phyloP scores from a whole-genome alignment of 192 early-diverging fungal species.

The Kappamyces sp. region DNA sequence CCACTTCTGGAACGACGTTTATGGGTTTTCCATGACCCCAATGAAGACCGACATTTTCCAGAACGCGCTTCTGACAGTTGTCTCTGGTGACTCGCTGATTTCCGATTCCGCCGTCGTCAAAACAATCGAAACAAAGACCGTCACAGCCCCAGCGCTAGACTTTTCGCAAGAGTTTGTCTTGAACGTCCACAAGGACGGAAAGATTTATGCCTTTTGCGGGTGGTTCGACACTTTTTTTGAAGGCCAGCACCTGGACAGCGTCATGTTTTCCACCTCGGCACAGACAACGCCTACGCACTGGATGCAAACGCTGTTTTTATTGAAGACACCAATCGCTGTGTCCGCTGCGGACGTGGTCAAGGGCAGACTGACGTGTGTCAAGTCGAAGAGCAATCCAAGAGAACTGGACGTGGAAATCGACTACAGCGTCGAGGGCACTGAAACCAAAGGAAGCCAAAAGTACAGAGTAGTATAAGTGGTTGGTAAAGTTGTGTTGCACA shows the following conservation, averaged over 20 bases:
- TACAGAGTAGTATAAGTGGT: background rate
- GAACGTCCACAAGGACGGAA: constrained; percentile 46
- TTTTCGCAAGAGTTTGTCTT: constrained; percentile 63
- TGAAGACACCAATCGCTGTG: constrained; percentile 56
- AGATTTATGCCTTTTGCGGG: constrained; percentile 68
- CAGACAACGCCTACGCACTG: constrained; percentile 85
- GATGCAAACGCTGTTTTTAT: constrained; percentile 88
- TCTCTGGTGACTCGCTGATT: constrained; percentile 60
- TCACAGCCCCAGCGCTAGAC: constrained; percentile 40
- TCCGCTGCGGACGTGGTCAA: constrained; percentile 34
- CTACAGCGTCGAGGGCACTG: constrained; percentile 14
- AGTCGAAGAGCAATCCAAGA: constrained; percentile 58
- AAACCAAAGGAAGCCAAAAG: constrained; percentile 10
- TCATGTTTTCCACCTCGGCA: constrained; percentile 66
- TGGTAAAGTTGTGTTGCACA: no score
- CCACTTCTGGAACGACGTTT: constrained; percentile 86
- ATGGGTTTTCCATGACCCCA: constrained; percentile 86
- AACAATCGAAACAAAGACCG: constrained; percentile 10
- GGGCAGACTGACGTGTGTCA: constrained; percentile 63
- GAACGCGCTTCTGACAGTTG: constrained; percentile 79
- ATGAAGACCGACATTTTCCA: constrained; percentile 71
- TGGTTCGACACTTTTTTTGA: constrained; percentile 94
- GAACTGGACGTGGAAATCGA: constrained; percentile 56
- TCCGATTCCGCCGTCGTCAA: constrained; percentile 56
- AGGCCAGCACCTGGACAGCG: constrained; percentile 22